Evolutionary conservation across 352 stramenopile genomes (phyloP).

Genomic region (Phytopythium aichiense): DNA sequence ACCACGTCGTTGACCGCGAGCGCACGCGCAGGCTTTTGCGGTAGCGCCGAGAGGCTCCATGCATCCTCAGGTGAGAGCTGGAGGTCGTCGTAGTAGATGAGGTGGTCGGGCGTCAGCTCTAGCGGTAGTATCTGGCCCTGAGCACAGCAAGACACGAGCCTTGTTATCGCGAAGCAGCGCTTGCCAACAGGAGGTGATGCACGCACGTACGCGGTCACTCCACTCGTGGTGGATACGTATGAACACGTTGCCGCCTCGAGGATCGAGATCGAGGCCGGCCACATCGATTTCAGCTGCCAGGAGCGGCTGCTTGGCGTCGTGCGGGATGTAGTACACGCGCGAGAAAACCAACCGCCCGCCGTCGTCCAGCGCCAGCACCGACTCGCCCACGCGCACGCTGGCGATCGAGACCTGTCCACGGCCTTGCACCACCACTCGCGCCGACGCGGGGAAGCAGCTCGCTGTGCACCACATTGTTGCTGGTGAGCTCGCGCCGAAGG

Average conservation of each 20-base stretch:
- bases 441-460: constrained; percentile 57
- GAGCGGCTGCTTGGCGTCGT: constrained; percentile 24
- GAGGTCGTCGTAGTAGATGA: constrained; percentile 30
- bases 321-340: constrained; percentile 64
- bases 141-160: not conserved
- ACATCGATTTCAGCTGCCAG: not conserved
- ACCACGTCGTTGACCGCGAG: constrained; percentile 12
- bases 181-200: no score
- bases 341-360: constrained; percentile 33
- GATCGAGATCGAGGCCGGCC: not conserved
- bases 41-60: constrained; percentile 12
- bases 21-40: constrained; percentile 45
- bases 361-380: constrained; percentile 44
- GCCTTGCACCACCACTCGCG: constrained; percentile 24
- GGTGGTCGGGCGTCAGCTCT: constrained; percentile 44
- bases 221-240: constrained; percentile 31
- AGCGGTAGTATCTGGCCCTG: constrained; percentile 21
- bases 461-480: constrained; percentile 17
- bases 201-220: constrained; percentile 1
- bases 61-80: not conserved
- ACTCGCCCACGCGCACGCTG: constrained; percentile 40
- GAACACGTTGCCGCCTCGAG: constrained; percentile 12
- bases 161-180: not conserved
- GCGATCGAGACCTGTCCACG: constrained; percentile 14
- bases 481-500: not conserved